Evolutionary conservation across 148 eudicot genomes (phyloP), one percentile per base, ranked within the genome.

Genomic region (Vaccinium vitisidaea): DNA sequence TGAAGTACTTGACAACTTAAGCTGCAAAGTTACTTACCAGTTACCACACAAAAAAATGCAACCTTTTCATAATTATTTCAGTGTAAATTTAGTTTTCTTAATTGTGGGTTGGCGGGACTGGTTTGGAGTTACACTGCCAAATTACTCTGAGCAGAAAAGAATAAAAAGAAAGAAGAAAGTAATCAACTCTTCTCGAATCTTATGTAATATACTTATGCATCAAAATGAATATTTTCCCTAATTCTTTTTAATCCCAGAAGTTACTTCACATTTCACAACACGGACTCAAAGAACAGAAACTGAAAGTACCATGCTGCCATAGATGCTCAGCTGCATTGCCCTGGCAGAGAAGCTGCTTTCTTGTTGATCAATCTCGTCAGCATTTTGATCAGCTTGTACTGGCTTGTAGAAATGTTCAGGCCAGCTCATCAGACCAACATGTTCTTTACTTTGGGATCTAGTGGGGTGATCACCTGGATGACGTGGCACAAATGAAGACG

Each of bases 251-350:
- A 25, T 27, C 58, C 43, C 23, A 78, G 58, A 53, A 78, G n/a
- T 27, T 50, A 50, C 36, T 54, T 27, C 6, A 19, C 39, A 50
- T 18, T 54, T 15, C 13, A 19, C 39, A 27, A 27, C 43, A 55
- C 6, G 15, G 18, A 58, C 21, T 52, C 15, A 52, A 54, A 69
- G 49, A 71, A 46, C 32, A 70, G 79, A 85, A 52, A 56, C 21
- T 23, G 39, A 53, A 19, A 83, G 84, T 91, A 95, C 98, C 95
- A 77, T 91, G 94, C 94, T 96, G 61, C 97, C 99, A 86, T 49
- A 94, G 85, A 92, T 88, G 93, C 95, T 91, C 55, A 96, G 89
- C 90, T 91, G 94, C 98, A 91, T 90, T 78, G 98, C 96, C 80
- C 88, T 88, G 21, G 93, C 91, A 77, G 97, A 91, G 88, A 96